Evolutionary conservation across 2,329 filamentous ascomycete genomes (phyloP), one percentile per base, ranked within the genome.

Genomic region (Colletotrichum liriopes): DNA sequence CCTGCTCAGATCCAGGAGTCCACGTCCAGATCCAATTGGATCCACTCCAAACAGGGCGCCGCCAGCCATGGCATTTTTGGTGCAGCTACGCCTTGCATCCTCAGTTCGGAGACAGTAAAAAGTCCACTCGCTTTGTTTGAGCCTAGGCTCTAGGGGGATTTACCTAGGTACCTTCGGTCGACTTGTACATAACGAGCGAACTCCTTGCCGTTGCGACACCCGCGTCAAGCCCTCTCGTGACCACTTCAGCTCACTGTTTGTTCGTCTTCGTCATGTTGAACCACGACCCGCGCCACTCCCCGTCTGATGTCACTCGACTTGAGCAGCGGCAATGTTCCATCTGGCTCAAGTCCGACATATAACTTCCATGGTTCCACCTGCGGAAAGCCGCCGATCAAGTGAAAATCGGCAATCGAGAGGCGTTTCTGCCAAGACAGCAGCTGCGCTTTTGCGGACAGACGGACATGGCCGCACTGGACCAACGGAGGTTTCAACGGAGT

Each of bases 401-500:
- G 32, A 37, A 35, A 12, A 20, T 2, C 3, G 12, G 16, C 12
- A 16, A 32, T 26, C 26, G 26, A 56, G 16, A 56, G 16, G n/a
- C 23, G 11, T 29, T 35, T 35, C 20, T 32, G 26, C 20, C n/a
- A 37, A 20, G 18, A 47, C 29, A 61, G 18, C 23, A 26, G 14
- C 18, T 16, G 16, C 52, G 16, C 14, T 43, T 35, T n/a, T n/a
- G 32, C 32, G 16, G 45, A 59, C 43, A 55, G 29, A 23, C 35
- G 59, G 41, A 55, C 29, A 67, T 20, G 18, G 23, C 55, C 47
- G 39, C 39, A 58, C 65, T 68, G 65, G 68, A 54, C 51, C 29
- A 68, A 54, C 55, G 69, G 69, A 71, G 49, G 49, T 63, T 63
- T 18, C 26, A 63, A 18, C 47, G 51, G 41, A 56, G 39, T 54